These are phyloP conservation scores for Phoma sp. DNA, from an alignment of 2,329 filamentous ascomycete species.

Conservation along the genomic window DNA sequence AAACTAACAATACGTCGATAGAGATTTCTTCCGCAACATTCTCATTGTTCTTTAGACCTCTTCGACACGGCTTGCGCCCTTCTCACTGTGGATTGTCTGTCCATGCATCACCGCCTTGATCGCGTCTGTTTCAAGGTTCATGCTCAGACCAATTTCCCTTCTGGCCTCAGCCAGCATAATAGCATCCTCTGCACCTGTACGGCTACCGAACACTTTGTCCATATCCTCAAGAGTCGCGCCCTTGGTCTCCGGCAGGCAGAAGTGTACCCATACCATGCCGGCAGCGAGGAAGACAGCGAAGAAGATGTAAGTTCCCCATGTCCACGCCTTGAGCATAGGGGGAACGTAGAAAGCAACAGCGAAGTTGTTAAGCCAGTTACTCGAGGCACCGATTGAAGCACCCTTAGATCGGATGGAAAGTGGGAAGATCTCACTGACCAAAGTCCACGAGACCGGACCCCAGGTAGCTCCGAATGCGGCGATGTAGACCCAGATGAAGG, in stretches of 20 bases:
- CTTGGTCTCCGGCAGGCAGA: constrained; percentile 39
- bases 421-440: constrained; percentile 47
- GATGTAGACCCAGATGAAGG: constrained; percentile 44
- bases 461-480: constrained; percentile 40
- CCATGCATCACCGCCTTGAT: constrained; percentile 30
- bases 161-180: constrained; percentile 35
- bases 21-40: not conserved
- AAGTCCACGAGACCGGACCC: constrained; percentile 39
- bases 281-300: constrained; percentile 42
- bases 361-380: constrained; percentile 51
- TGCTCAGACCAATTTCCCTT: constrained; percentile 33
- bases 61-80: constrained; percentile 26
- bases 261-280: constrained; percentile 36
- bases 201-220: constrained; percentile 37
- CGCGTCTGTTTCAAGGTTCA: constrained; percentile 31
- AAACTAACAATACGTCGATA: not conserved
- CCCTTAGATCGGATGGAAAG: constrained; percentile 49
- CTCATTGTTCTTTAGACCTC: constrained; percentile 15
- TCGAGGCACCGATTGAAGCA: constrained; percentile 45
- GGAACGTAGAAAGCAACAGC: constrained; percentile 47
- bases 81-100: constrained; percentile 23
- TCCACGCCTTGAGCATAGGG: constrained; percentile 43
- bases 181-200: constrained; percentile 39
- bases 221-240: constrained; percentile 40
- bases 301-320: constrained; percentile 51